These are phyloP conservation scores for Aspergillus sp. DNA, from an alignment of 2,329 filamentous ascomycete species.

Conservation along the genomic window DNA sequence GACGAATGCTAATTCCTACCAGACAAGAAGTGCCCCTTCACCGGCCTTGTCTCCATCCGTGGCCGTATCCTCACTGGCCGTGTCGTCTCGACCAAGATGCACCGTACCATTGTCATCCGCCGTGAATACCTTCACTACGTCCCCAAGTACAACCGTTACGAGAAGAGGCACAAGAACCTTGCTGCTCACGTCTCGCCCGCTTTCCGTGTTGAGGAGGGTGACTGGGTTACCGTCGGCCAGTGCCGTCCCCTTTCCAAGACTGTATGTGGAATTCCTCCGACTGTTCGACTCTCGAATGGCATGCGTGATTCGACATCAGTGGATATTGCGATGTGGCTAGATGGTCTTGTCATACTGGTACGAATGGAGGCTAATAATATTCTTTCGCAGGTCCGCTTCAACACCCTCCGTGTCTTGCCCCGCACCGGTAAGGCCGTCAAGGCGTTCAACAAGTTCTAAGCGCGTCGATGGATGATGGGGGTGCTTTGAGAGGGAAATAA, in stretches of 20 bases:
- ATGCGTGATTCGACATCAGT: background rate
- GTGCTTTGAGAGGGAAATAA: constrained; percentile 25
- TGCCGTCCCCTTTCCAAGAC: constrained; percentile 99
- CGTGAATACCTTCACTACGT: constrained; percentile 99
- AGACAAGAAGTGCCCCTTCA: constrained; percentile 99
- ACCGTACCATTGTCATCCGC: constrained; percentile 98
- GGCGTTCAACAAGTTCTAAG: constrained; percentile 98
- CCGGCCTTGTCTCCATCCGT: constrained; percentile 97
- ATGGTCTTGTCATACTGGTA: background rate
- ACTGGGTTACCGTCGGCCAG: constrained; percentile 98
- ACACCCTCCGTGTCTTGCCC: constrained; percentile 97
- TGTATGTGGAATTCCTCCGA: constrained; percentile 55
- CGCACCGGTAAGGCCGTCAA: constrained; percentile 96
- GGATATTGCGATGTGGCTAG: background rate
- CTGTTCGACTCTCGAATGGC: background rate
- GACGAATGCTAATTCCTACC: constrained; percentile 23
- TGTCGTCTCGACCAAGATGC: constrained; percentile 99
- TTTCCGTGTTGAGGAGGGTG: constrained; percentile 99
- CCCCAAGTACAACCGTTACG: constrained; percentile 99
- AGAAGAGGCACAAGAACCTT: constrained; percentile 99
- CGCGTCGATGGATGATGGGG: constrained; percentile 22
- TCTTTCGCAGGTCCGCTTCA: constrained; percentile 78
- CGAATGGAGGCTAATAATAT: background rate
- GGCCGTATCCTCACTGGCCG: constrained; percentile 99
- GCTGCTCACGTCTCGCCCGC: constrained; percentile 97